Evolutionary conservation across 805 yeast genomes (phyloP).

Genomic region (Candida schatavii): DNA sequence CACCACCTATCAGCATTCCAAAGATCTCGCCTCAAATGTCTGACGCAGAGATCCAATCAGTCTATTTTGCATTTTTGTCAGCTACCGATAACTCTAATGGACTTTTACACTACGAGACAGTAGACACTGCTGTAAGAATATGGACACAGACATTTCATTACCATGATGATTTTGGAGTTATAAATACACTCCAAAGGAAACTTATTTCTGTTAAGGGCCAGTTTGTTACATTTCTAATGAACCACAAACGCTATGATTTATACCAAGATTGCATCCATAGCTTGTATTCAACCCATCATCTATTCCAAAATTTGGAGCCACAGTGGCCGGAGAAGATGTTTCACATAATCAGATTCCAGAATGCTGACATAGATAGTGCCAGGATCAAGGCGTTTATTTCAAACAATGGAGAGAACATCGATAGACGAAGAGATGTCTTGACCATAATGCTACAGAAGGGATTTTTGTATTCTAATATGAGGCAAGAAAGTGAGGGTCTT

Average conservation of each 20-base stretch:
- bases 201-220: neutral
- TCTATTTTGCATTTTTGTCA: neutral
- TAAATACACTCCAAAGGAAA: neutral
- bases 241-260: conserved; percentile 4
- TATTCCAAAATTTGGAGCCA: neutral
- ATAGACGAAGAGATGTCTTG: neutral
- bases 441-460: conserved; percentile 1
- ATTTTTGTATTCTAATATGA: neutral
- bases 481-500: neutral
- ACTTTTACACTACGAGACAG: neutral
- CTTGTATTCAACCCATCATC: neutral
- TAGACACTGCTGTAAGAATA: neutral
- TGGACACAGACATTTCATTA: neutral
- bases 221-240: conserved; percentile 1
- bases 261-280: neutral
- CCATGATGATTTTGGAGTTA: neutral
- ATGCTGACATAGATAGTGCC: neutral
- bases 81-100: neutral
- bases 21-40: neutral
- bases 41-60: neutral
- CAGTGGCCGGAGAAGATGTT: neutral
- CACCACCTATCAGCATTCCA: no score
- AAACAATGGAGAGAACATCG: neutral
- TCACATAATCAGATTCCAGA: neutral
- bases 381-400: neutral